phyloP scores from a whole-genome alignment of 2,329 filamentous ascomycete genomes.

The Exophiala alcalophila region DNA sequence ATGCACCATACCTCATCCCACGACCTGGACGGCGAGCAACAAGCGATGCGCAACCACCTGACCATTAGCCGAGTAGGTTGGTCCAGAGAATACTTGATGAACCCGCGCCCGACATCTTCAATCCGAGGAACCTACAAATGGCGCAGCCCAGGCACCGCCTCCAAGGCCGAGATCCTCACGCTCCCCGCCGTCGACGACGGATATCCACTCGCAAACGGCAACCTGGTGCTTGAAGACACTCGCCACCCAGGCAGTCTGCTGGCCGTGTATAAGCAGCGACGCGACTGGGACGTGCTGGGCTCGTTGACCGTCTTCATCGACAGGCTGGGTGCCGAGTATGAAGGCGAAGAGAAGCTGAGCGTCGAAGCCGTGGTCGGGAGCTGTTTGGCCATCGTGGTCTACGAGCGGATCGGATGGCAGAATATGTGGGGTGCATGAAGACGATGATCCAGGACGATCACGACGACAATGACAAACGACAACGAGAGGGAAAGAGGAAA shows the following conservation, averaged over 20 bases:
- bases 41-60: constrained; percentile 1
- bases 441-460: too few relatives aligned
- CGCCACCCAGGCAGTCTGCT: constrained; percentile 4
- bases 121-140: constrained; percentile 11
- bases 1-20: constrained; percentile 16
- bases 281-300: constrained; percentile 16
- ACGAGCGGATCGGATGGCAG: constrained; percentile 21
- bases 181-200: constrained; percentile 16
- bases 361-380: constrained; percentile 16
- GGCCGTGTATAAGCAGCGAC: constrained; percentile 23
- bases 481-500: too few relatives aligned
- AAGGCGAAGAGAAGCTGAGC: not conserved
- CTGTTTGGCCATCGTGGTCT: constrained; percentile 17
- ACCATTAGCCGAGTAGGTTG: constrained; percentile 9
- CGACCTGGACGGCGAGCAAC: not conserved
- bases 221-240: constrained; percentile 14
- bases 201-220: constrained; percentile 12
- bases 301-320: constrained; percentile 13
- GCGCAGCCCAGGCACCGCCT: constrained; percentile 1
- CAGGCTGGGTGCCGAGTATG: not conserved
- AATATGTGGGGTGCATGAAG: constrained; percentile 15
- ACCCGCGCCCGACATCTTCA: not conserved
- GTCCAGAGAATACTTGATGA: constrained; percentile 15
- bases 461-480: too few relatives aligned
- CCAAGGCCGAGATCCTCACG: constrained; percentile 7